Conservation (phyloP, 108 stramenopile genomes). For the Skeletonema costatum region DNA sequence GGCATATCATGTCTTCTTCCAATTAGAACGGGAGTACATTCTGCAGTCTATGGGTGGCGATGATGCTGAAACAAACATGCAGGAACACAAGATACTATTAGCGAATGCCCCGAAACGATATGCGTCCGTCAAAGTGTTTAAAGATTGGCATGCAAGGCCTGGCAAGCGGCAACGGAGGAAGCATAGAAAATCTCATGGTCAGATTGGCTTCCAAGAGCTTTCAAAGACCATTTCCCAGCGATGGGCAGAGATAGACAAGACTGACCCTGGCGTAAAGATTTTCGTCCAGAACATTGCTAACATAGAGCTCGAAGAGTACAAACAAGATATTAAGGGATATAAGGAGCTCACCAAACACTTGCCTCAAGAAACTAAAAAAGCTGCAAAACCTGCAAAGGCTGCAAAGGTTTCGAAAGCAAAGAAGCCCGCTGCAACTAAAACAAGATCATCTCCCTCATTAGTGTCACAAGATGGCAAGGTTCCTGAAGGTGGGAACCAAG, state of each 20-base stretch:
- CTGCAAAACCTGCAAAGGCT: background rate
- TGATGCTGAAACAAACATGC: background rate
- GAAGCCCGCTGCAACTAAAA: background rate
- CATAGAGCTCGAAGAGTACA: slow-evolving; percentile 1
- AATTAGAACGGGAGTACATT: slow-evolving; percentile 5
- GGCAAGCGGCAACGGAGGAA: background rate
- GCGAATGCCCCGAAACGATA: background rate
- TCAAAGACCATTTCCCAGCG: slow-evolving; percentile 4
- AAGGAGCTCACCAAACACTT: background rate
- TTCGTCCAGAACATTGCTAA: slow-evolving; percentile 7
- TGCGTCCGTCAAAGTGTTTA: background rate
- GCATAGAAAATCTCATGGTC: slow-evolving; percentile 25
- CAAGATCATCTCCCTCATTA: background rate
- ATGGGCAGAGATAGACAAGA: slow-evolving; percentile 9
- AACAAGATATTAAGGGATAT: background rate
- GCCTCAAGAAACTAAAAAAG: background rate
- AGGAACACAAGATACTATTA: background rate
- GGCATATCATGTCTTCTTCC: slow-evolving; percentile 14
- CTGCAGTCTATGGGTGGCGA: slow-evolving; percentile 14
- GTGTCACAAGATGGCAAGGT: background rate
- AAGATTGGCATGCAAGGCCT: background rate
- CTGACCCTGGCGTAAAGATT: background rate
- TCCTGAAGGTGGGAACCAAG: background rate
- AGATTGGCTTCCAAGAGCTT: slow-evolving; percentile 24
- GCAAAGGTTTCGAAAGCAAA: background rate